Percentiles rank a stretch among this genome's conserved stretches.
These are phyloP conservation scores for Cryptococcus sp. DNA, from an alignment of 1,284 basidiomycete species.

Conservation along the genomic window DNA sequence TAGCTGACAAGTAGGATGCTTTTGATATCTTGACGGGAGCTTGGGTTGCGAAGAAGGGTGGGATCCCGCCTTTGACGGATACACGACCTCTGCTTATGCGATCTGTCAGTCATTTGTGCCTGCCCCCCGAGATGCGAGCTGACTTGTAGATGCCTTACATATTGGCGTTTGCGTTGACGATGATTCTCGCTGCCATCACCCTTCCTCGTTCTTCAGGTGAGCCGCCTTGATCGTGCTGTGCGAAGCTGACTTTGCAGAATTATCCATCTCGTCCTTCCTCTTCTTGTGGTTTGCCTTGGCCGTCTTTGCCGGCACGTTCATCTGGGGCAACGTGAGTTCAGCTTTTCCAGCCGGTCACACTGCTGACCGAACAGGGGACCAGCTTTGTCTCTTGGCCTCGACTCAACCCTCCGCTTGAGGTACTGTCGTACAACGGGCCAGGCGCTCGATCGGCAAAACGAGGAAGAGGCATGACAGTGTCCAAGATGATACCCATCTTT, in stretches of 20 bases:
- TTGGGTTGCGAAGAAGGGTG: conserved; percentile 72
- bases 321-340: conserved; percentile 58
- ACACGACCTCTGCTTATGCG: conserved; percentile 71
- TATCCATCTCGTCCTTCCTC: conserved; percentile 57
- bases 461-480: conserved; percentile 60
- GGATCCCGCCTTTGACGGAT: conserved; percentile 68
- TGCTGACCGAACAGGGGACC: conserved; percentile 34
- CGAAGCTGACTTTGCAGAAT: conserved; percentile 14
- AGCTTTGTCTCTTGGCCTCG: conserved; percentile 90
- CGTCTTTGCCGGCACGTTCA: conserved; percentile 59
- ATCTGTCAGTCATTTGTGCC: conserved; percentile 57
- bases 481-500: conserved; percentile 44
- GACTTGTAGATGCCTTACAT: conserved; percentile 70
- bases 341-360: not conserved
- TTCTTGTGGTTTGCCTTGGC: conserved; percentile 68
- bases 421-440: conserved; percentile 79
- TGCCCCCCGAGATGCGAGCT: not conserved
- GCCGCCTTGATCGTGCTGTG: conserved; percentile 29
- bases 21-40: conserved; percentile 90
- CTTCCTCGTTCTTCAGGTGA: conserved; percentile 75
- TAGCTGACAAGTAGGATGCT: conserved; percentile 59
- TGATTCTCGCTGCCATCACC: conserved; percentile 77
- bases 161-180: conserved; percentile 72
- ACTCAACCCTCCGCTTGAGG: conserved; percentile 73
- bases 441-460: conserved; percentile 71